These are phyloP conservation scores for Herpetomonas muscarum DNA, from an alignment of 208 protist species.

Conservation along the genomic window DNA sequence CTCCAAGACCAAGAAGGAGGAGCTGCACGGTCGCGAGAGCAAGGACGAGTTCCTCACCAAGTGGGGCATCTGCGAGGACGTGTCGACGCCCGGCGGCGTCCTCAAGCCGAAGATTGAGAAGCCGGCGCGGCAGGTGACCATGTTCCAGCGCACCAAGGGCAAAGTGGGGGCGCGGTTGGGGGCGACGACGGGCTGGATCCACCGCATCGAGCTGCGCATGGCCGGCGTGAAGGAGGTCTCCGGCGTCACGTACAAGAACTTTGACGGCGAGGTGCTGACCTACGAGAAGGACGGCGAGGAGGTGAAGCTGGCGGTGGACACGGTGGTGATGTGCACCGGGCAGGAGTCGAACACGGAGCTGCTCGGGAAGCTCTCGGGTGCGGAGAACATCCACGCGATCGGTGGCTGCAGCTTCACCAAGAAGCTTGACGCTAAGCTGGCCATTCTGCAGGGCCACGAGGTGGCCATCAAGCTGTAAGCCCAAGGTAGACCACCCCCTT, in stretches of 20 bases:
- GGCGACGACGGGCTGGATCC: conserved; percentile 90
- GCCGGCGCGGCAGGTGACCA: conserved; percentile 35
- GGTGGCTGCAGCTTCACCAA: conserved; percentile 67
- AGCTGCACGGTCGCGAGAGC: conserved; percentile 8
- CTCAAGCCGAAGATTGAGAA: conserved; percentile 12
- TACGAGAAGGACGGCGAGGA: conserved; percentile 40
- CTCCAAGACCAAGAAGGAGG: background rate
- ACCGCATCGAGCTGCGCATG: conserved; percentile 77
- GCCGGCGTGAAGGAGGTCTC: conserved; percentile 65
- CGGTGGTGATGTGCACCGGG: conserved; percentile 86
- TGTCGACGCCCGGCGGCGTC: conserved; percentile 34
- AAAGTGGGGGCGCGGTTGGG: conserved; percentile 79
- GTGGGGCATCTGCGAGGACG: conserved; percentile 60
- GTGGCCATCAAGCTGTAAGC: conserved; percentile 36
- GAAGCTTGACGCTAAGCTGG: conserved; percentile 71
- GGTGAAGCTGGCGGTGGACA: conserved; percentile 56
- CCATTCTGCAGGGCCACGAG: conserved; percentile 68
- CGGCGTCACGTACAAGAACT: conserved; percentile 72
- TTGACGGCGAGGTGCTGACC: conserved; percentile 71
- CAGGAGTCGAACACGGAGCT: conserved; percentile 67
- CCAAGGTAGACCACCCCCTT: background rate
- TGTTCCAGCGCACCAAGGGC: conserved; percentile 77
- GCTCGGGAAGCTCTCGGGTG: conserved; percentile 11
- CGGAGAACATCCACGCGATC: conserved; percentile 30
- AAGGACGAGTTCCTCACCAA: conserved; percentile 39